A percentile compares a stretch with the other conserved stretches of the same genome.
These are phyloP conservation scores for Xylariales sp. DNA, from an alignment of 2,329 filamentous ascomycete species.

Conservation along the genomic window DNA sequence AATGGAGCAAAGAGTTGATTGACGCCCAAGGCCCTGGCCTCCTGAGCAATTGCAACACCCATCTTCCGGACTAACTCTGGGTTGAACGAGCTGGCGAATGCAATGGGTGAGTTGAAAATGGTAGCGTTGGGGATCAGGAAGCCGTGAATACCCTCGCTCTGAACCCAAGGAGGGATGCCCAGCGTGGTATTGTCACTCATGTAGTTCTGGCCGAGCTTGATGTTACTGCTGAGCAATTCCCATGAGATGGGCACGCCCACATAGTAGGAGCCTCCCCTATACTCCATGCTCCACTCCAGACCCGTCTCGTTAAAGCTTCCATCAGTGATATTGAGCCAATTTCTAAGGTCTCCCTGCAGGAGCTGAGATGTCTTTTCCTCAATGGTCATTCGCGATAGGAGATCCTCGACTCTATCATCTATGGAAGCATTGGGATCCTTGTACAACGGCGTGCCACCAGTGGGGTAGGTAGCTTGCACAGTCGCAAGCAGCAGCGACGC, in stretches of 20 bases:
- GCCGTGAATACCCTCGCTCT: constrained; percentile 72
- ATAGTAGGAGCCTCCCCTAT: constrained; percentile 66
- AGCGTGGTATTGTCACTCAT: constrained; percentile 60
- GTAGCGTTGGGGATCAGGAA: constrained; percentile 69
- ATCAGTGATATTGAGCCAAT: constrained; percentile 67
- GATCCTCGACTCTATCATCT: constrained; percentile 61
- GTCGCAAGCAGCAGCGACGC: constrained; percentile 13
- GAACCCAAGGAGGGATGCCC: constrained; percentile 69
- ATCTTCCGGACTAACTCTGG: constrained; percentile 60
- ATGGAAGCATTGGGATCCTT: constrained; percentile 59
- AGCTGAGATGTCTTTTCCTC: constrained; percentile 70
- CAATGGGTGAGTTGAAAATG: constrained; percentile 76
- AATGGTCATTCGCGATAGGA: constrained; percentile 69
- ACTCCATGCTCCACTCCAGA: constrained; percentile 61
- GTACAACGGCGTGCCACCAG: constrained; percentile 42
- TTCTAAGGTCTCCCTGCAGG: constrained; percentile 65
- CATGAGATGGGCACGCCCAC: constrained; percentile 64
- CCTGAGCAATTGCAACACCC: constrained; percentile 60
- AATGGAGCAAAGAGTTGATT: constrained; percentile 72
- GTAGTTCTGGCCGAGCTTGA: constrained; percentile 66
- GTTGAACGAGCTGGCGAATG: constrained; percentile 68
- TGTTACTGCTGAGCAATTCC: constrained; percentile 57
- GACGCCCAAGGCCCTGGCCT: constrained; percentile 62
- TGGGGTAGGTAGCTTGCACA: constrained; percentile 7
- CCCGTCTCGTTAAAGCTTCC: constrained; percentile 65